These are phyloP conservation scores for Berkeleyomyces rouxiae DNA, from an alignment of 2,329 filamentous ascomycete genomes.

Conservation along the genomic window DNA sequence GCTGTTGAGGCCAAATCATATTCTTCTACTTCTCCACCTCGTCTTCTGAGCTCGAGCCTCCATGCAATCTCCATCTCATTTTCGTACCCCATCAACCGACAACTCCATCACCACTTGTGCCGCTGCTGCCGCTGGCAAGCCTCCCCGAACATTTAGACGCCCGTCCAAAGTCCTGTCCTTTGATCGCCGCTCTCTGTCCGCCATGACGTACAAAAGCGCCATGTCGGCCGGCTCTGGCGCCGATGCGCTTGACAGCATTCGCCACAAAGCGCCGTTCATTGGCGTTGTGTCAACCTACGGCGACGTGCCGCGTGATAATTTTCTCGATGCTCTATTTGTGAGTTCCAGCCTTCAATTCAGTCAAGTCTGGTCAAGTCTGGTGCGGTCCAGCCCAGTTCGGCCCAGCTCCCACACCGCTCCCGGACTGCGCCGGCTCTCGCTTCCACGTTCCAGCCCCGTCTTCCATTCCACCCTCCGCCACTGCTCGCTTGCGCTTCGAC, in stretches of 20 bases:
- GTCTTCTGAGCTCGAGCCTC: neutral
- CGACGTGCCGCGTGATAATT: slow-evolving; percentile 4
- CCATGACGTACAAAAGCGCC: neutral
- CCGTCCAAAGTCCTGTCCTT: slow-evolving; percentile 2
- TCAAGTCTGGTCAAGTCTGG: no score
- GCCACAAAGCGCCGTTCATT: slow-evolving; percentile 9
- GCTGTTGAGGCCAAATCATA: slow-evolving; percentile 3
- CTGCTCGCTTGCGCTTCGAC: no score
- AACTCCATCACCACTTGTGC: neutral
- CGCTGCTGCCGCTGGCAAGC: neutral
- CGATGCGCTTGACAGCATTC: slow-evolving; percentile 4
- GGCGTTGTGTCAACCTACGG: slow-evolving; percentile 13
- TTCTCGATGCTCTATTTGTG: slow-evolving; percentile 11
- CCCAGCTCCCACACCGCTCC: no score
- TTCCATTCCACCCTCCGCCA: neutral
- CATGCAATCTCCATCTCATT: slow-evolving; percentile 10
- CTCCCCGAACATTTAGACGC: slow-evolving; percentile 6
- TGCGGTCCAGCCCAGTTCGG: no score
- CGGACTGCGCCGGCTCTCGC: no score
- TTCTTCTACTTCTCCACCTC: neutral
- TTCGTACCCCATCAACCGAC: slow-evolving; percentile 8
- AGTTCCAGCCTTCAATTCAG: neutral
- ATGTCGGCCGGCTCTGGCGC: neutral
- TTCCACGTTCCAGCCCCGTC: neutral
- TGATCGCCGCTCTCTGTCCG: slow-evolving; percentile 5